Evolutionary conservation across 176 grass and related monocot species (phyloP).

Genomic region (Ampelocalamus luodianensis): DNA sequence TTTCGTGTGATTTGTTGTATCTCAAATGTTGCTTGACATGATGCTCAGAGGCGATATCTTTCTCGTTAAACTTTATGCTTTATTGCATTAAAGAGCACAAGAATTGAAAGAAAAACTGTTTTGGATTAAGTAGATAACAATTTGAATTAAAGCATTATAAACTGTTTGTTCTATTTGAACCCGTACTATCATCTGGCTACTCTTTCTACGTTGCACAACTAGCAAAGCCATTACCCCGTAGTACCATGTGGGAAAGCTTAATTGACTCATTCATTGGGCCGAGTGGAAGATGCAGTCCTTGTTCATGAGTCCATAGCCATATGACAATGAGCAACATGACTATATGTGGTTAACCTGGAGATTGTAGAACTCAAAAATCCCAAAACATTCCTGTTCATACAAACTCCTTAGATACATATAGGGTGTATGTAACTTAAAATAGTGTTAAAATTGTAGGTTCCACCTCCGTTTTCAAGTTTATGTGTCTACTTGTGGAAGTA

Average conservation of each 20-base stretch:
- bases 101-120: not conserved
- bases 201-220: not conserved
- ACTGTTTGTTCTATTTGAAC: not conserved
- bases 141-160: not conserved
- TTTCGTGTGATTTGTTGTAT: not conserved
- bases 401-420: not conserved
- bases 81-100: not conserved
- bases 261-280: not conserved
- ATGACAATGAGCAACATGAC: too few relatives aligned
- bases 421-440: not conserved
- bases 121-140: not conserved
- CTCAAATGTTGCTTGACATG: not conserved
- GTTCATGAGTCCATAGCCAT: too few relatives aligned
- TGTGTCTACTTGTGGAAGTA: not conserved
- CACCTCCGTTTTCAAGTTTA: not conserved
- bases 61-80: not conserved
- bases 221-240: not conserved
- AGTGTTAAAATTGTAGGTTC: not conserved
- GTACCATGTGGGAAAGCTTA: not conserved
- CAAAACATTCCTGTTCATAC: not conserved
- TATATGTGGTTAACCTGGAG: not conserved
- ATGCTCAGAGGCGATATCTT: not conserved
- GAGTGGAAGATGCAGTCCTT: too few relatives aligned
- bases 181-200: not conserved
- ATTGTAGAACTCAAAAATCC: not conserved